Conservation (phyloP, 352 stramenopile genomes). For the Phytopythium cucurbitacearum region DNA sequence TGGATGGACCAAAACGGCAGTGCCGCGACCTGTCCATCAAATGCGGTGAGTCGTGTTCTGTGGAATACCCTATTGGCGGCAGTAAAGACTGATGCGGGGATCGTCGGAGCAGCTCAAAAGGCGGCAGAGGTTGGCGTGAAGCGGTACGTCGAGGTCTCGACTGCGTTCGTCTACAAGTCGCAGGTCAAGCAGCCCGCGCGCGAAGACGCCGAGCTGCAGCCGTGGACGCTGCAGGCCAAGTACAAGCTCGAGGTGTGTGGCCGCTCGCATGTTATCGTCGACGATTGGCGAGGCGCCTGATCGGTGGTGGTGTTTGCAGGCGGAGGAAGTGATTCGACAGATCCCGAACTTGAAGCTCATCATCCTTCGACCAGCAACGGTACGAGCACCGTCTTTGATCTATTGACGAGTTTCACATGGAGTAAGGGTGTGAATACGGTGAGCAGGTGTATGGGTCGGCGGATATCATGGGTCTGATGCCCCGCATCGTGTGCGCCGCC, state of each 20-base stretch:
- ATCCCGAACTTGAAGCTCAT: conserved; percentile 55
- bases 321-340: conserved; percentile 66
- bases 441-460: conserved; percentile 75
- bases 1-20: conserved; percentile 8
- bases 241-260: conserved; percentile 68
- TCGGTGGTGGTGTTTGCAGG: conserved; percentile 12
- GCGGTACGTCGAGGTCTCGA: conserved; percentile 82
- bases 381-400: conserved; percentile 11
- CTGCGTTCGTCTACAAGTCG: conserved; percentile 87
- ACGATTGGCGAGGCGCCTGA: too few species aligned
- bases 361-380: conserved; percentile 71
- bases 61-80: neutral
- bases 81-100: neutral
- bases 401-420: neutral
- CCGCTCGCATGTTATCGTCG: neutral
- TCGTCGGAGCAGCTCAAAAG: conserved; percentile 38
- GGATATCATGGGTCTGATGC: conserved; percentile 81
- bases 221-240: conserved; percentile 84
- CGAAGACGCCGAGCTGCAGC: conserved; percentile 58
- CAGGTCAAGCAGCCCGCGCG: conserved; percentile 63
- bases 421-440: neutral
- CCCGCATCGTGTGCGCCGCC: conserved; percentile 77
- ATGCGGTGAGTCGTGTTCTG: conserved; percentile 46
- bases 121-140: conserved; percentile 64
- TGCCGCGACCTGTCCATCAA: conserved; percentile 82